Base-by-base conservation (phyloP, 2,329 filamentous ascomycete genomes). In the Colletotrichum sp. region DNA sequence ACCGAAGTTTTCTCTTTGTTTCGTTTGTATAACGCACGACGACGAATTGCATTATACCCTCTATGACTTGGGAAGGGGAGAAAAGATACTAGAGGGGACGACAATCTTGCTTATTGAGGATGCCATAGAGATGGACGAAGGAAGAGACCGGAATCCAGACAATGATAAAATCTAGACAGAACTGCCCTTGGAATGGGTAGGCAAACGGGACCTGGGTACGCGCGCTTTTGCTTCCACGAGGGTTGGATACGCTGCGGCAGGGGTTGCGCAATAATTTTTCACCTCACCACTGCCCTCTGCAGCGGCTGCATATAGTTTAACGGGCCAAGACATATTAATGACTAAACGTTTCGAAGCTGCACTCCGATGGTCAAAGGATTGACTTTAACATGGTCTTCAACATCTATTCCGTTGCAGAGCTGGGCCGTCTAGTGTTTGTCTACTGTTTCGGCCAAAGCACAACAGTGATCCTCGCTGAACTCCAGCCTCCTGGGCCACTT, bases 21-120 rank as follows among this genome's bases (percentile, higher is more conserved):
- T 48, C 64, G 65, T 76, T 76, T 76, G 70, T 66, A 76, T 76
- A 74, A 69, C 74, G 65, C 58, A 76, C 74, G 70, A 74, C 63
- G 67, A 74, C 74, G 70, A 76, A 43, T 52, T 64, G 71, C 74
- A 76, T 32, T 76, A 76, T 76, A 76, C 74, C 74, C 74, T 76
- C 74, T 76, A 69, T 76, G 74, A 68, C 36, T 66, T 69, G 64
- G 74, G 28, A 52, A 73, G 15, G 58, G 34, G 58, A 52, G 58
- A n/a, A 55, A 60, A 68, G 36, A 68, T 8, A 55, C 13, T 21
- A 26, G 16, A 30, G 48, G 28, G 70, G 38, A 15, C 16, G 48
- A 43, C 26, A 13, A 60, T 69, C 55, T 65, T 48, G 28, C 36
- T 69, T 65, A 48, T 30, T 58, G 36, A 63, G 28, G 34, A 58